phyloP scores from a whole-genome alignment of 2,329 filamentous ascomycete genomes.

The Didymella lethalis region DNA sequence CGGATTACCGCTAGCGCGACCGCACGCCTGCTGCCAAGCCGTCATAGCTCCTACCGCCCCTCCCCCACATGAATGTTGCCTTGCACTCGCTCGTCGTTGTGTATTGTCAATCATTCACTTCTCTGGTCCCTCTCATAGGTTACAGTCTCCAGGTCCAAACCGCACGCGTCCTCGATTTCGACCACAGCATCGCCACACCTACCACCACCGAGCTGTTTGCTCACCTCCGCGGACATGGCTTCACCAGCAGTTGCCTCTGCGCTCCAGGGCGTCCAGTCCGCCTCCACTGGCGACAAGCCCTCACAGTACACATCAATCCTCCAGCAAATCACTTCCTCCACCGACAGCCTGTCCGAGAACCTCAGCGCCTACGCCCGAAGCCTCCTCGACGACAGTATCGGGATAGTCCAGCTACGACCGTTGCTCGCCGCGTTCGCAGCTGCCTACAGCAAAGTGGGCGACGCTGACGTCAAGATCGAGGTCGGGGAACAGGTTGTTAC shows the following conservation, averaged over 20 bases:
- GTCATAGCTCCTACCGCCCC: conserved; percentile 21
- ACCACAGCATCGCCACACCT: conserved; percentile 4
- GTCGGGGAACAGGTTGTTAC: conserved; percentile 78
- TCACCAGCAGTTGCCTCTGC: conserved; percentile 59
- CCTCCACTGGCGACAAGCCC: conserved; percentile 60
- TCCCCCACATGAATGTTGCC: conserved; percentile 22
- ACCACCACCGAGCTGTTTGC: conserved; percentile 12
- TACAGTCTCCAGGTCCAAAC: background rate
- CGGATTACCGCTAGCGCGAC: conserved; percentile 9
- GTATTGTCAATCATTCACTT: background rate
- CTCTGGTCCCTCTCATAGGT: background rate
- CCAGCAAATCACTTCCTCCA: conserved; percentile 60
- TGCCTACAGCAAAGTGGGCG: conserved; percentile 67
- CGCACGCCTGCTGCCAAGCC: conserved; percentile 12
- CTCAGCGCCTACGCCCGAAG: conserved; percentile 72
- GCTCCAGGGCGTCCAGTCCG: conserved; percentile 59
- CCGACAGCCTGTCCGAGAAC: conserved; percentile 63
- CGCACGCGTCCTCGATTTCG: background rate
- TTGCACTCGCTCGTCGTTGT: conserved; percentile 6
- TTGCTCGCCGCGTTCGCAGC: conserved; percentile 73
- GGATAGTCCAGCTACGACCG: conserved; percentile 77
- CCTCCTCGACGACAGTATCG: conserved; percentile 72
- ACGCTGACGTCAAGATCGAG: conserved; percentile 73
- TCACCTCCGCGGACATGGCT: conserved; percentile 52
- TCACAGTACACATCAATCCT: conserved; percentile 67